Evolutionary conservation across 208 protist genomes (phyloP).

Genomic region (Trypanosoma scelopori): DNA sequence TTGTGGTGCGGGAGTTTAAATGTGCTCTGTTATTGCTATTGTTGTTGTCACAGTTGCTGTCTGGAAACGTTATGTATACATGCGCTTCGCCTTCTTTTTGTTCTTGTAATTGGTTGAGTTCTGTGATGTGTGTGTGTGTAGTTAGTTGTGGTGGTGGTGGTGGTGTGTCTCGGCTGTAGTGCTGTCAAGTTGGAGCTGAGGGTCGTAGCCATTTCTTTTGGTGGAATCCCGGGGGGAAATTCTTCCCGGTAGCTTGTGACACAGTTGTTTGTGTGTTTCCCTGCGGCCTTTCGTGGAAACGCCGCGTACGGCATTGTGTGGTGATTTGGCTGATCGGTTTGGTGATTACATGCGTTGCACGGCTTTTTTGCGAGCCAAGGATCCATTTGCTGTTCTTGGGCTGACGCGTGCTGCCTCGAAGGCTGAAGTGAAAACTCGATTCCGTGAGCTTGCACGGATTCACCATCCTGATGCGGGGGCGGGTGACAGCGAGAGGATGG

Average conservation of each 20-base stretch:
- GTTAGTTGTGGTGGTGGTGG: too few relatives aligned
- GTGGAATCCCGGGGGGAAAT: too few relatives aligned
- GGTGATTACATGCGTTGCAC: slow-evolving; percentile 6
- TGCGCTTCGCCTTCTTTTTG: slow-evolving; percentile 2
- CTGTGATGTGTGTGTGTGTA: background rate
- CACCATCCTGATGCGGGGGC: slow-evolving; percentile 75
- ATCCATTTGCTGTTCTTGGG: slow-evolving; percentile 77
- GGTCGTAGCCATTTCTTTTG: too few relatives aligned
- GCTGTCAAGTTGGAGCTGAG: too few relatives aligned
- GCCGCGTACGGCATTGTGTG: too few relatives aligned
- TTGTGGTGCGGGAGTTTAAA: too few relatives aligned
- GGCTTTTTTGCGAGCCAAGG: slow-evolving; percentile 1
- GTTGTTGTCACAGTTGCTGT: background rate
- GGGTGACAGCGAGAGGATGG: slow-evolving; percentile 73
- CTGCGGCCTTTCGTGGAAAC: too few relatives aligned
- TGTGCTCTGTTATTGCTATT: background rate
- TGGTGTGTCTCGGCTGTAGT: too few relatives aligned
- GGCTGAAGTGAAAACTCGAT: slow-evolving; percentile 81
- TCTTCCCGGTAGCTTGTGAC: too few relatives aligned
- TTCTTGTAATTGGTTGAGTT: slow-evolving; percentile 2
- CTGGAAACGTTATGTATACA: background rate
- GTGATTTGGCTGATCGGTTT: background rate
- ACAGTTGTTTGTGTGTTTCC: too few relatives aligned
- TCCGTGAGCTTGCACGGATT: slow-evolving; percentile 78
- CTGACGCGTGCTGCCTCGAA: slow-evolving; percentile 65